phyloP scores from a whole-genome alignment of 192 early-diverging fungal species.

The Diversispora epigaea region DNA sequence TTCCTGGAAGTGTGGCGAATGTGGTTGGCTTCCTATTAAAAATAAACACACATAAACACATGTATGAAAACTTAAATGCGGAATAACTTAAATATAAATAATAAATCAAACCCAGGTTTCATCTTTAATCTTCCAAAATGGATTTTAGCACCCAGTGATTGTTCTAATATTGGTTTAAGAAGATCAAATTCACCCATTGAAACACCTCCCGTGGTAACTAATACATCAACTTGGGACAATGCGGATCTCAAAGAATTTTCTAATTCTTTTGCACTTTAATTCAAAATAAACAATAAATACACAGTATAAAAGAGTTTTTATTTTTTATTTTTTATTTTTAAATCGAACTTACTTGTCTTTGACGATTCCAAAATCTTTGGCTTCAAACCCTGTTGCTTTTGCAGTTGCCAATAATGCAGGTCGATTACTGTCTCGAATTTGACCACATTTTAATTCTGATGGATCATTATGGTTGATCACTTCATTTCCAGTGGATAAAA shows the following conservation, averaged over 20 bases:
- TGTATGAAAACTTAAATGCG: background rate
- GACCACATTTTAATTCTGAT: constrained; percentile 50
- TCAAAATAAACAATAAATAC: background rate
- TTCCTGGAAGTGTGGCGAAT: constrained; percentile 67
- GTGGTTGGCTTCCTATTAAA: constrained; percentile 83
- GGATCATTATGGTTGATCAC: constrained; percentile 56
- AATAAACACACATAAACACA: constrained; percentile 7
- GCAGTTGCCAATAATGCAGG: constrained; percentile 72
- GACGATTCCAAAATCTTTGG: constrained; percentile 73
- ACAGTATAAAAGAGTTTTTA: too few relatives aligned
- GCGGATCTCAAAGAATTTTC: constrained; percentile 48
- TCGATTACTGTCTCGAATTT: constrained; percentile 85
- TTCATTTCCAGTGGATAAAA: constrained; percentile 92
- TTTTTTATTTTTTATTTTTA: background rate
- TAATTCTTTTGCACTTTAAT: constrained; percentile 52
- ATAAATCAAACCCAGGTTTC: constrained; percentile 76
- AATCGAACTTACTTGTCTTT: constrained; percentile 56
- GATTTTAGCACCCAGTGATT: constrained; percentile 70
- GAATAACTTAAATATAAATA: background rate
- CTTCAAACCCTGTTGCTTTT: constrained; percentile 58
- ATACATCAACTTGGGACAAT: constrained; percentile 63
- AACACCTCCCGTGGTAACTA: constrained; percentile 93
- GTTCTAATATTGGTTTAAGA: constrained; percentile 83
- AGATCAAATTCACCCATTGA: constrained; percentile 98
- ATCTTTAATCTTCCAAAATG: constrained; percentile 89